Conservation (phyloP, 1,284 basidiomycete genomes). For the Sutorius eximius region DNA sequence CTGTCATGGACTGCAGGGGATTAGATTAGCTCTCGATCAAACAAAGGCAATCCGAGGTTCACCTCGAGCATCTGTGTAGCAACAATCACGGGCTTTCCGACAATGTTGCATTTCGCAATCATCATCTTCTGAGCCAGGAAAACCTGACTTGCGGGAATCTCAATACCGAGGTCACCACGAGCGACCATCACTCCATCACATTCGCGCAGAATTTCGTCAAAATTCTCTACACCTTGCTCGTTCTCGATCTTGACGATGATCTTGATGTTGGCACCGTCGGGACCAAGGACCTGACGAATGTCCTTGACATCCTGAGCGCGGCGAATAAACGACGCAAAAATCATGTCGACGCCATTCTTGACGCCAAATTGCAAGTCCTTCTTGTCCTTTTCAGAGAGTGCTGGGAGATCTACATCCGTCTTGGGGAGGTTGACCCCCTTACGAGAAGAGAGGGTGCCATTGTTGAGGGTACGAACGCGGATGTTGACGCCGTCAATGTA, state of each 20-base stretch:
- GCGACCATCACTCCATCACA: conserved; percentile 98
- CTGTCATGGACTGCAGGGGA: conserved; percentile 83
- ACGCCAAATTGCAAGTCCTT: conserved; percentile 94
- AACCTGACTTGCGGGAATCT: conserved; percentile 96
- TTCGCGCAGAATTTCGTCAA: conserved; percentile 93
- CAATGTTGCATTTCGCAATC: conserved; percentile 97
- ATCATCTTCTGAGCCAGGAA: conserved; percentile 99
- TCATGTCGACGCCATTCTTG: conserved; percentile 97
- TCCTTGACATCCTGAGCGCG: conserved; percentile 89
- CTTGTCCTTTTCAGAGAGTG: conserved; percentile 98
- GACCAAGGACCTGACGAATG: conserved; percentile 87
- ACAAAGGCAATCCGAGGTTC: conserved; percentile 26
- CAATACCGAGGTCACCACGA: conserved; percentile 96
- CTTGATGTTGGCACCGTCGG: conserved; percentile 92
- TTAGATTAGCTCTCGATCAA: conserved; percentile 12
- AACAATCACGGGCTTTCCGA: conserved; percentile 97
- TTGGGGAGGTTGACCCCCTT: conserved; percentile 99
- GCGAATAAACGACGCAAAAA: conserved; percentile 98
- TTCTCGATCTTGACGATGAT: conserved; percentile 99
- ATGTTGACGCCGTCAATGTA: conserved; percentile 80
- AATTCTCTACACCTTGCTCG: conserved; percentile 95
- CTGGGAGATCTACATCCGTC: conserved; percentile 96
- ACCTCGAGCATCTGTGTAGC: conserved; percentile 99
- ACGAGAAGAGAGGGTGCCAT: conserved; percentile 90
- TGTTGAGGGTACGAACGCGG: conserved; percentile 90